A percentile compares a stretch with the other conserved stretches of the same genome.
These are phyloP conservation scores for Arthrobotrys musiformis DNA, from an alignment of 2,329 filamentous ascomycete species.

Conservation along the genomic window DNA sequence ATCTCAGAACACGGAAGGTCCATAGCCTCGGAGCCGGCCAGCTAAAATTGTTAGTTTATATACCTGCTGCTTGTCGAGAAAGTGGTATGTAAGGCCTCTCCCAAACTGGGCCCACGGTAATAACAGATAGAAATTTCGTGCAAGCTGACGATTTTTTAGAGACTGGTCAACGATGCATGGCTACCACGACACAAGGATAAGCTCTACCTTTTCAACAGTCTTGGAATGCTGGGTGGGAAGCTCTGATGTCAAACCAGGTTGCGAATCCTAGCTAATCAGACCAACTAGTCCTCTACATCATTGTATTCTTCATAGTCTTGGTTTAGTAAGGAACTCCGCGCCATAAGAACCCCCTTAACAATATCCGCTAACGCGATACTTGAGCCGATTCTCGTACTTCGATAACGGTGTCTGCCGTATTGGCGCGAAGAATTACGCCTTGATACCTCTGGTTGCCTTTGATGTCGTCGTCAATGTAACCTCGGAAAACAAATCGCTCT, in stretches of 20 bases:
- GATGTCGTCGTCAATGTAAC: constrained; percentile 70
- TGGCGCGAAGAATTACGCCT: constrained; percentile 69
- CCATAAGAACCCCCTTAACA: neutral
- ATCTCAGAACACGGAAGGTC: constrained; percentile 53
- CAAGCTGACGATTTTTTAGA: too few species aligned
- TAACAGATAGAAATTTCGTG: too few species aligned
- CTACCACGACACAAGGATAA: constrained; percentile 68
- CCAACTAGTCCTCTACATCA: constrained; percentile 7
- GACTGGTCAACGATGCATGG: constrained; percentile 68
- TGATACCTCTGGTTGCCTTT: constrained; percentile 71
- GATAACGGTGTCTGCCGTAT: constrained; percentile 70
- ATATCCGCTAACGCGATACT: neutral
- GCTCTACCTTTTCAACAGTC: constrained; percentile 71
- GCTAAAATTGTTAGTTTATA: constrained; percentile 64
- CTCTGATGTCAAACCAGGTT: neutral
- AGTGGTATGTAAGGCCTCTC: constrained; percentile 66
- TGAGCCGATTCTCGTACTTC: constrained; percentile 69
- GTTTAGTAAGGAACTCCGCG: constrained; percentile 66
- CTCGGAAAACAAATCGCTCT: neutral
- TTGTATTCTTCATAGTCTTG: constrained; percentile 69
- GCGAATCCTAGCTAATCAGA: constrained; percentile 55
- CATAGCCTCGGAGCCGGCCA: neutral
- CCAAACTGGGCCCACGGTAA: too few species aligned
- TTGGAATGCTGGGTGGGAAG: constrained; percentile 67
- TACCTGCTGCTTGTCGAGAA: constrained; percentile 73